Evolutionary conservation across 2,329 filamentous ascomycete genomes (phyloP).

Genomic region (Nemania sp.): DNA sequence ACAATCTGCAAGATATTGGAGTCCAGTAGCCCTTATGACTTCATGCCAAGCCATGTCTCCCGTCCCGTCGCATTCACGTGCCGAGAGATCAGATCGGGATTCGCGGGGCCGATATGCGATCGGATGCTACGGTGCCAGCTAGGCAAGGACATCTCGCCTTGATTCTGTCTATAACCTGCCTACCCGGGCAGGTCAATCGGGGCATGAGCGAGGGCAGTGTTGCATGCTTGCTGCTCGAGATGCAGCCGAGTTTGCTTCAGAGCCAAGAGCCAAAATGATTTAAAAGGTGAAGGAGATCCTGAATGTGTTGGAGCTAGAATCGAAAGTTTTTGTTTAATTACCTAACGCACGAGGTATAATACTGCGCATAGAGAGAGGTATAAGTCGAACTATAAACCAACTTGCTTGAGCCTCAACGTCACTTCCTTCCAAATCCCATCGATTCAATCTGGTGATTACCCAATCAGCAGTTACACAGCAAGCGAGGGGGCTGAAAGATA

Average conservation of each 20-base stretch:
- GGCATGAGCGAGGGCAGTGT: background rate
- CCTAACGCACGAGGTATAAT: too few species aligned
- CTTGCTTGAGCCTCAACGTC: too few species aligned
- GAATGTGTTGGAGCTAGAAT: too few species aligned
- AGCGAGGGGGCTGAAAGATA: background rate
- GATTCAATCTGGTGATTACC: too few species aligned
- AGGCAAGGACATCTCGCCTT: background rate
- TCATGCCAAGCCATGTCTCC: slow-evolving; percentile 13
- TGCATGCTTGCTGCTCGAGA: background rate
- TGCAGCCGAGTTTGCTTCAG: background rate
- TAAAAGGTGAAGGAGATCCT: too few species aligned
- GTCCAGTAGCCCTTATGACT: background rate
- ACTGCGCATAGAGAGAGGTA: too few species aligned
- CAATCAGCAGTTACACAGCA: too few species aligned
- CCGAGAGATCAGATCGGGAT: slow-evolving; percentile 11
- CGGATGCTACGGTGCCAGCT: slow-evolving; percentile 8
- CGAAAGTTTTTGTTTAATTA: too few species aligned
- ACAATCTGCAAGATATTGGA: background rate
- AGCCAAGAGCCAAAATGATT: too few species aligned
- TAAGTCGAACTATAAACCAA: too few species aligned
- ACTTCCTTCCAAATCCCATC: too few species aligned
- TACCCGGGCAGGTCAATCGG: slow-evolving; percentile 4
- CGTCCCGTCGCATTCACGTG: slow-evolving; percentile 13
- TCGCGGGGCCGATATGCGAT: slow-evolving; percentile 1
- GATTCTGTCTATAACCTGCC: background rate